These are phyloP conservation scores for Lyophyllum decastes DNA, from an alignment of 768 basidiomycete species.

Conservation along the genomic window DNA sequence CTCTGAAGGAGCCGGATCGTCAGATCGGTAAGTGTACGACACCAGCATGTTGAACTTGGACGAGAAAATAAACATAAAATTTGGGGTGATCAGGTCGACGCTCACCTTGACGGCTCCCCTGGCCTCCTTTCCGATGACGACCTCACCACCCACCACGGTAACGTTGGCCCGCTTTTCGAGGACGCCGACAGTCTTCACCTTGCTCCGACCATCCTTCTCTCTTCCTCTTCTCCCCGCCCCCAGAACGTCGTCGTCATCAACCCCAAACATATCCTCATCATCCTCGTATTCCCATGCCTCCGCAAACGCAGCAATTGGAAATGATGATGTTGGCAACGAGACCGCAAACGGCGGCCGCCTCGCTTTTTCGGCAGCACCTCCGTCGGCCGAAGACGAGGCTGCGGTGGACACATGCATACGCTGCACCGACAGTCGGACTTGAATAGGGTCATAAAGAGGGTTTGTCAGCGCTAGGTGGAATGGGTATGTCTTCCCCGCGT, in stretches of 20 bases:
- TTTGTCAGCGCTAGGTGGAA: slow-evolving; percentile 94
- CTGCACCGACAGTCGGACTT: slow-evolving; percentile 83
- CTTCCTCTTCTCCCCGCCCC: slow-evolving; percentile 35
- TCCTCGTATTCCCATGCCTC: slow-evolving; percentile 99
- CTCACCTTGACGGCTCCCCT: slow-evolving; percentile 78
- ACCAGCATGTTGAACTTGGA: slow-evolving; percentile 91
- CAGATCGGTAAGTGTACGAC: slow-evolving; percentile 90
- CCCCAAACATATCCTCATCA: slow-evolving; percentile 88
- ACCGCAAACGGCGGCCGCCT: slow-evolving; percentile 77
- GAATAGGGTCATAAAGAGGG: slow-evolving; percentile 94
- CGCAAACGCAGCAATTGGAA: slow-evolving; percentile 86
- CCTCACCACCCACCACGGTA: slow-evolving; percentile 86
- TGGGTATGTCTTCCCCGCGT: slow-evolving; percentile 79
- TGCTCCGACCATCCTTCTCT: slow-evolving; percentile 49
- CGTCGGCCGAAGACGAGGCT: slow-evolving; percentile 34
- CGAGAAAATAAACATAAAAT: slow-evolving; percentile 2
- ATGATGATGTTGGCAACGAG: slow-evolving; percentile 73
- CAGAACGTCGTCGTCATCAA: slow-evolving; percentile 56
- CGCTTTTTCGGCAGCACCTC: slow-evolving; percentile 50
- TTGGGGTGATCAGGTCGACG: slow-evolving; percentile 1
- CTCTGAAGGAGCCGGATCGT: slow-evolving; percentile 74
- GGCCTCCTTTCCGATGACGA: slow-evolving; percentile 81
- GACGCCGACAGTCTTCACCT: slow-evolving; percentile 69
- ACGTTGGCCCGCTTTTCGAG: slow-evolving; percentile 89
- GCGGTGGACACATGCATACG: slow-evolving; percentile 56